Evolutionary conservation across 257 asterid genomes (phyloP), one percentile per base, ranked within the genome.

Genomic region (Solanum gracilifrons): DNA sequence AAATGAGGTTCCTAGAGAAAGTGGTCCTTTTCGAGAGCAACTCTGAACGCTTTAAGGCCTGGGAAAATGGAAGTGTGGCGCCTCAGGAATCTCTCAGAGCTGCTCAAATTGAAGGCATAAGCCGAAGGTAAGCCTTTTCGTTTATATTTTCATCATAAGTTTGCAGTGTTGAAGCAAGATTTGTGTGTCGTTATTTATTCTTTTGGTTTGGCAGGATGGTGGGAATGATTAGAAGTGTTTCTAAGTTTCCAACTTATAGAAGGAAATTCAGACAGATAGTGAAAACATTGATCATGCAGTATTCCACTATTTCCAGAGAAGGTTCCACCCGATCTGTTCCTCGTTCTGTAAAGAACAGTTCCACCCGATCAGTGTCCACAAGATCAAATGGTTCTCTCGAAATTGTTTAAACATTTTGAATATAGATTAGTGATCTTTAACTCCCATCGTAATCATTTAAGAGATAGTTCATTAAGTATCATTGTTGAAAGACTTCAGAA

Each of bases 81-180:
- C 94, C 97, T 60, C 86, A 88, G 82, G 98, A 94, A 82, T 87
- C 98, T 12, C 95, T 97, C 36, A 91, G 98, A 68, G 93, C 94
- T 74, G 99, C 99, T 88, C 99, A 95, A 87, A 92, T 97, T 33
- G 99, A 94, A 71, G 98, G 99, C 88, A 92, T 95, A 85, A 88
- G 96, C 89, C 97, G 99, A 71, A 93, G 99, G 99, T 97, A 89
- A 89, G 64, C 4, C 25, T 84, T 5, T 36, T 66, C 3, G 27
- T 25, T 62, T 20, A 10, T 35, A 35, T 64, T n/a, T 20, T 60
- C 60, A 33, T 84, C 33, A 4, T 13, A 39, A 25, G 2, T 41
- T 39, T n/a, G 23, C 4, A n/a, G 33, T 72, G 43, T 83, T 83
- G 58, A 75, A 21, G 6, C 62, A n/a, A 41, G n/a, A 76, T 39